Conservation (phyloP, 495 filamentous ascomycete species). For the Barbatosphaeria neglecta region DNA sequence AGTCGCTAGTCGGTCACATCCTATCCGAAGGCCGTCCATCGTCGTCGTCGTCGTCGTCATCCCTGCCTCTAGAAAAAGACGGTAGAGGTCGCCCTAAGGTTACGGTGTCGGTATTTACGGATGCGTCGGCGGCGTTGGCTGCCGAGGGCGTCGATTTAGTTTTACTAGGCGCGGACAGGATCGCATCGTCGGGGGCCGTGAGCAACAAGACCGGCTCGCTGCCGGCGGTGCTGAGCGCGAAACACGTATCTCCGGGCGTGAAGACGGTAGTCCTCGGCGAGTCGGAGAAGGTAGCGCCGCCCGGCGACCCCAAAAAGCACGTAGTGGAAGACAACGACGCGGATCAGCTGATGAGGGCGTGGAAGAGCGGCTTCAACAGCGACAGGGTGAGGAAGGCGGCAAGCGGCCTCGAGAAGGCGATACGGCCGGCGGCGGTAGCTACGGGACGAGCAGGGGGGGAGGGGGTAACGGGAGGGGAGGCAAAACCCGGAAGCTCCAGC, state of each 20-base stretch:
- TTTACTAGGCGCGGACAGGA: constrained; percentile 52
- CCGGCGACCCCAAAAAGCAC: constrained; percentile 18
- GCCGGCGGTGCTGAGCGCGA: constrained; percentile 39
- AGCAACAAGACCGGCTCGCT: constrained; percentile 58
- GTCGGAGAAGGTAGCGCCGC: constrained; percentile 46
- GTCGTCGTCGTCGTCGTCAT: too few relatives aligned
- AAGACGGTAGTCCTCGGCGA: constrained; percentile 46
- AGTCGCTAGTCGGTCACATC: constrained; percentile 27
- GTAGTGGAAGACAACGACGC: constrained; percentile 38
- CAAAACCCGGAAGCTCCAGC: too few relatives aligned
- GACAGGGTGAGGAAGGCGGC: constrained; percentile 9
- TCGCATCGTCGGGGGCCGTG: constrained; percentile 43
- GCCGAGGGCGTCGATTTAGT: constrained; percentile 36
- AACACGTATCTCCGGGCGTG: constrained; percentile 24
- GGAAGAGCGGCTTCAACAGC: constrained; percentile 20
- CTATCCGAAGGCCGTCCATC: not conserved
- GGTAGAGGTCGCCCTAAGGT: constrained; percentile 12
- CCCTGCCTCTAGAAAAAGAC: too few relatives aligned
- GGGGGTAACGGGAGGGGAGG: too few relatives aligned
- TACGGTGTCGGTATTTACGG: constrained; percentile 42
- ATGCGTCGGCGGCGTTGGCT: constrained; percentile 48
- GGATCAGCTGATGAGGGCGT: constrained; percentile 33
- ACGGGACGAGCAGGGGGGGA: not conserved
- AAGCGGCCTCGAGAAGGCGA: not conserved
- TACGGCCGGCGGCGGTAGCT: too few relatives aligned